Evolutionary conservation across 352 stramenopile species (phyloP).

Genomic region (Pythium dissotocum): DNA sequence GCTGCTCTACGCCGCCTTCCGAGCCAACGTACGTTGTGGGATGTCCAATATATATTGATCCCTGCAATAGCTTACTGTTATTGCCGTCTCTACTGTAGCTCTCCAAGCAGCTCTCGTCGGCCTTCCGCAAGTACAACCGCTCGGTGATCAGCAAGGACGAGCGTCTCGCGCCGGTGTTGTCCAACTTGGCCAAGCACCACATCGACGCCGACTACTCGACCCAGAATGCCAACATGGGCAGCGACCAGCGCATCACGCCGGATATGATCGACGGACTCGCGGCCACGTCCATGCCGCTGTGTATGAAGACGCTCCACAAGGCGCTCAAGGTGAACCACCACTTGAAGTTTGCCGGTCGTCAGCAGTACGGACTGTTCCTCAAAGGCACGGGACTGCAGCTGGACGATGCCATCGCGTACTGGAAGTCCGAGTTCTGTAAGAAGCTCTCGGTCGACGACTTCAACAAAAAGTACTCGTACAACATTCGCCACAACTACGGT

Average conservation of each 20-base stretch:
- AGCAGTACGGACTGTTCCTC: constrained; percentile 99
- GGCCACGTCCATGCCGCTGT: constrained; percentile 95
- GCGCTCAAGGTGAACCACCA: constrained; percentile 95
- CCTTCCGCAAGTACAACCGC: constrained; percentile 88
- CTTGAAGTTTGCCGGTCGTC: constrained; percentile 95
- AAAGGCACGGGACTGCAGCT: constrained; percentile 96
- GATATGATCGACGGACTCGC: constrained; percentile 92
- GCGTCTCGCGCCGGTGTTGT: constrained; percentile 92
- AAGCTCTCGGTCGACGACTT: constrained; percentile 97
- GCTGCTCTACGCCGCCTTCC: constrained; percentile 94
- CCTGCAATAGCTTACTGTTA: background rate
- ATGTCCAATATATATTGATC: background rate
- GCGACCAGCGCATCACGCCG: constrained; percentile 78
- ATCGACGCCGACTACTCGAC: constrained; percentile 90
- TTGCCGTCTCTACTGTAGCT: constrained; percentile 41
- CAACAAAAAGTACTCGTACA: constrained; percentile 99
- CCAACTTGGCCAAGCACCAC: constrained; percentile 97
- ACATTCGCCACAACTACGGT: constrained; percentile 99
- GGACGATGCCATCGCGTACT: constrained; percentile 96
- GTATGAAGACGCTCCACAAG: constrained; percentile 96
- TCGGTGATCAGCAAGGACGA: constrained; percentile 91
- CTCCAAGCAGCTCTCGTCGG: constrained; percentile 89
- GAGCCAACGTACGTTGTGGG: constrained; percentile 61
- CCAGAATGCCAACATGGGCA: constrained; percentile 34
- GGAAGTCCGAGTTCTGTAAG: constrained; percentile 93